Base-by-base conservation (phyloP, 1,284 basidiomycete genomes). In the Trametes pubescens region DNA sequence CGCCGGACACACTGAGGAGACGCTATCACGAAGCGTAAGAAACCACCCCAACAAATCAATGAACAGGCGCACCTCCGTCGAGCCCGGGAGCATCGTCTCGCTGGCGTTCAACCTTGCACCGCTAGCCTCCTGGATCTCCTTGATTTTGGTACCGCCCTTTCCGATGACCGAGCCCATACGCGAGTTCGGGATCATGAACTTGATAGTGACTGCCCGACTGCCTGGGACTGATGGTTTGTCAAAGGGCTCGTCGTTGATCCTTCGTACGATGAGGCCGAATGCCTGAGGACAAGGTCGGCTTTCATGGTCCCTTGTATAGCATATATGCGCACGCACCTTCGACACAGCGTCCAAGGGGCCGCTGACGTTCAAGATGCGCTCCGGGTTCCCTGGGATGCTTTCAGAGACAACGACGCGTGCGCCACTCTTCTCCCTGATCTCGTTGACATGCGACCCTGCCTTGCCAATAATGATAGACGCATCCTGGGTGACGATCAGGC, bases 101-200 rank as follows among this genome's bases (percentile, higher is more conserved):
- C 93, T 96, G 8, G 98, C 98, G 74, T 98, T 99, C 66, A 99
- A 81, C 65, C 96, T 84, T 9, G 98, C 98, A 40, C 98, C 98
- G 68, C 94, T 96, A 14, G 97, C 97, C 74, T 99, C 98, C 77
- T 99, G 98, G 72, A 99, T 99, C 81, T 99, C 98, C 82, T 99
- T 99, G 79, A 99, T 99, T 80, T 99, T 99, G 59, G 91, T 91
- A 29, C 98, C 98, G 68, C 92, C 93, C 78, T 98, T 98, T 66
- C 98, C 98, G 73, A 99, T 99, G 65, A 99, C 95, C 38, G 95
- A 98, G 40, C 98, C 98, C 98, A 99, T 99, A 65, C 97, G 92
- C 18, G 96, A 97, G 81, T 99, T 98, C 70, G 98, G 98, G 58
- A 99, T 97, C 89, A 99, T 99, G 77, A 98, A 98, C 79, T 99